phyloP scores from a whole-genome alignment of 2,329 filamentous ascomycete species.

The Curvularia sp. region DNA sequence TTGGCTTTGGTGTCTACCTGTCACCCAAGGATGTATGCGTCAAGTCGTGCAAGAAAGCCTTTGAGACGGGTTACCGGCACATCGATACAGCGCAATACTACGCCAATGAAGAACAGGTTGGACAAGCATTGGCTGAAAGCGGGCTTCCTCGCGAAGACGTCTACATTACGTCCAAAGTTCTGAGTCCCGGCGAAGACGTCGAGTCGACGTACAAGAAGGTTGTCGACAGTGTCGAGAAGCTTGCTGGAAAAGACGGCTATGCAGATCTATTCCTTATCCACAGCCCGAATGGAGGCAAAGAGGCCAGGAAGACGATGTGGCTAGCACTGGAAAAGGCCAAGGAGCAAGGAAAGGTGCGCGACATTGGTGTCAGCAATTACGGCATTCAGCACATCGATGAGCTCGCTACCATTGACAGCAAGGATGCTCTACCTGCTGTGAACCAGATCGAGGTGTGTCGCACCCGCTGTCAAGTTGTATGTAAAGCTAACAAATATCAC shows the following conservation, averaged over 20 bases:
- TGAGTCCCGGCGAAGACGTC: constrained; percentile 60
- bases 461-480: too few relatives aligned
- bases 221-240: constrained; percentile 68
- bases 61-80: constrained; percentile 67
- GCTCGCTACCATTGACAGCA: constrained; percentile 67
- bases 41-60: constrained; percentile 65
- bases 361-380: constrained; percentile 78
- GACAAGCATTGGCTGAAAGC: constrained; percentile 66
- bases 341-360: constrained; percentile 65
- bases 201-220: constrained; percentile 67
- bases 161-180: constrained; percentile 76
- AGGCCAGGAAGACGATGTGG: constrained; percentile 69
- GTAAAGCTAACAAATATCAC: constrained; percentile 4
- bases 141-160: constrained; percentile 65
- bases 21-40: constrained; percentile 63
- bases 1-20: constrained; percentile 77
- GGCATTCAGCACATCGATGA: constrained; percentile 72
- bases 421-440: constrained; percentile 72
- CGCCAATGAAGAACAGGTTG: constrained; percentile 72
- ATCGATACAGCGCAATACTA: constrained; percentile 75
- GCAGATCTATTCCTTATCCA: constrained; percentile 77
- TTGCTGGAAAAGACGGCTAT: constrained; percentile 64
- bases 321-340: constrained; percentile 68
- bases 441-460: constrained; percentile 74
- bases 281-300: constrained; percentile 63